Conservation (phyloP, 2,329 filamentous ascomycete species). For the Ophiostoma populinum region DNA sequence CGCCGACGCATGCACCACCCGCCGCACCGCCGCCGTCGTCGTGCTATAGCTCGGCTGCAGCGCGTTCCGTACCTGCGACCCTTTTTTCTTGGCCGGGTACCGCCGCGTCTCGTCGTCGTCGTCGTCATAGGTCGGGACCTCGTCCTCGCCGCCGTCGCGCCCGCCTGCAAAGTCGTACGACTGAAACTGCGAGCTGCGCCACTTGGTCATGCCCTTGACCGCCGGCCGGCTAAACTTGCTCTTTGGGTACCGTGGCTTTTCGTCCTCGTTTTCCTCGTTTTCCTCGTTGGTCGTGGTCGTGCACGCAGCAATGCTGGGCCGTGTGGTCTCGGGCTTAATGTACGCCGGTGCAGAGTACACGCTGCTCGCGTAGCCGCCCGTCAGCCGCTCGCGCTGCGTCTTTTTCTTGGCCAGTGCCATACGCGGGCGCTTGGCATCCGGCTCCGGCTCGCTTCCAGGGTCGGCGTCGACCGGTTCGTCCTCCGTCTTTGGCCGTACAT, state of each 20-base stretch:
- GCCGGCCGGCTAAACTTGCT: conserved; percentile 4
- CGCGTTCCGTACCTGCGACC: too few relatives aligned
- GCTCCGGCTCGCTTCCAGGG: not conserved
- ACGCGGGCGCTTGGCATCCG: not conserved
- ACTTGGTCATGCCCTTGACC: conserved; percentile 11
- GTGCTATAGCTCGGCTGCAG: too few relatives aligned
- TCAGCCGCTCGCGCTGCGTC: conserved; percentile 2
- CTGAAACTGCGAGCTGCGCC: conserved; percentile 10
- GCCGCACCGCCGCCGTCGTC: not conserved
- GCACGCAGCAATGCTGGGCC: too few relatives aligned
- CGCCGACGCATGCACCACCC: not conserved
- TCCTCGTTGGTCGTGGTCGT: conserved; percentile 1
- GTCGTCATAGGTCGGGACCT: not conserved
- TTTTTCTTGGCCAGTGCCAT: not conserved
- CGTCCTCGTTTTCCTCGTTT: conserved; percentile 9
- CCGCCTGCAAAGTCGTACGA: conserved; percentile 9
- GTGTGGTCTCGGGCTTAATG: too few relatives aligned
- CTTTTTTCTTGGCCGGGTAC: too few relatives aligned
- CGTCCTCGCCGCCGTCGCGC: not conserved
- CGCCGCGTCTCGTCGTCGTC: not conserved
- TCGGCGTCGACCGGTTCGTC: not conserved
- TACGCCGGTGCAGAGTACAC: not conserved
- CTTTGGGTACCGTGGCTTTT: conserved; percentile 9
- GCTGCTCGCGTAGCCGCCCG: not conserved
- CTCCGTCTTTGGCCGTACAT: too few relatives aligned